Percentiles rank a stretch among this genome's conserved stretches.
Conservation (phyloP, 2,329 filamentous ascomycete genomes). For the Penicillium hesseltinei region DNA sequence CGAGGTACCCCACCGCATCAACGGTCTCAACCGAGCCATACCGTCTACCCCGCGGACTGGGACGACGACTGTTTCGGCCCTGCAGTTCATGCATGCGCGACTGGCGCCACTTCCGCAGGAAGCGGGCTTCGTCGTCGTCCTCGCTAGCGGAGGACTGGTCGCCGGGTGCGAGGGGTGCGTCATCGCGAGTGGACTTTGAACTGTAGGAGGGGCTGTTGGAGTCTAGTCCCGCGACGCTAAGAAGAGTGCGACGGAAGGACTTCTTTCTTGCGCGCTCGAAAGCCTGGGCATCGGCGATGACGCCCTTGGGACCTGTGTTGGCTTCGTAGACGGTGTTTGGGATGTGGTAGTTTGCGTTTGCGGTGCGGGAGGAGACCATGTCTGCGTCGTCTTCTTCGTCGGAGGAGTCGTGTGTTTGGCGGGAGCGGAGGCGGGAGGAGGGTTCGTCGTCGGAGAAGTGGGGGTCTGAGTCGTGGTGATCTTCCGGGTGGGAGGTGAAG, state of each 20-base stretch:
- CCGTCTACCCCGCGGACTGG: slow-evolving; percentile 71
- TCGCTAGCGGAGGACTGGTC: slow-evolving; percentile 43
- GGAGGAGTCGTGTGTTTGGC: slow-evolving; percentile 29
- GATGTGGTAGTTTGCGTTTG: slow-evolving; percentile 41
- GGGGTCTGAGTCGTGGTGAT: slow-evolving; percentile 32
- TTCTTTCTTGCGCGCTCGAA: slow-evolving; percentile 50
- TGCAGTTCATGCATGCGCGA: slow-evolving; percentile 76
- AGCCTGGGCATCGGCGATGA: slow-evolving; percentile 52
- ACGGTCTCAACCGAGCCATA: slow-evolving; percentile 81
- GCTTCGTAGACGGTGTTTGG: slow-evolving; percentile 48
- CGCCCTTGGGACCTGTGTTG: slow-evolving; percentile 53
- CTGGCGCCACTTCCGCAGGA: slow-evolving; percentile 83
- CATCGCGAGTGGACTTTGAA: slow-evolving; percentile 28
- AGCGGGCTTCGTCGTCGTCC: slow-evolving; percentile 71
- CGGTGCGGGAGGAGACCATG: slow-evolving; percentile 37
- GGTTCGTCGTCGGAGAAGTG: slow-evolving; percentile 28
- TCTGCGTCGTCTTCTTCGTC: slow-evolving; percentile 31
- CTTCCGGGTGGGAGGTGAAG: slow-evolving; percentile 44
- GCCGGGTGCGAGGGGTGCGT: slow-evolving; percentile 10
- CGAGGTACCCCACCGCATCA: slow-evolving; percentile 88
- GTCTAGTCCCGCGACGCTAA: slow-evolving; percentile 36
- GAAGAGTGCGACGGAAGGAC: slow-evolving; percentile 47
- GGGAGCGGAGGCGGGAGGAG: slow-evolving; percentile 18
- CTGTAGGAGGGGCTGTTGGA: slow-evolving; percentile 24
- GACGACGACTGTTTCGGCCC: slow-evolving; percentile 62